Evolutionary conservation across 1,284 basidiomycete species (phyloP), one percentile per base, ranked within the genome.

Genomic region (Afroboletus lepidellus): DNA sequence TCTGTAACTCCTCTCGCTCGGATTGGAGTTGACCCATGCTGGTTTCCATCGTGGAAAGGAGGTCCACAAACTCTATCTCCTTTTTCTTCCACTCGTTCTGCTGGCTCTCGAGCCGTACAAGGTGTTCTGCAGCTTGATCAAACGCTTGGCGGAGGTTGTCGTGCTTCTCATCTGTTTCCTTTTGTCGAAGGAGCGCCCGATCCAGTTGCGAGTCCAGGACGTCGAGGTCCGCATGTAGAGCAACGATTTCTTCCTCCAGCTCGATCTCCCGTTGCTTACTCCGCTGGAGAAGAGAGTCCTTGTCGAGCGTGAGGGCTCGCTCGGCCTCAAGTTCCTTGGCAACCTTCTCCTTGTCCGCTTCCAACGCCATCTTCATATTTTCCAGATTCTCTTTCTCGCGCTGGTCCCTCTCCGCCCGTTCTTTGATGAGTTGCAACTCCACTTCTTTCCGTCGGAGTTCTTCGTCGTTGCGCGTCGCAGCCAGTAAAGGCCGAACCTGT

Each of bases 381-480:
- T 94, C 88, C 41, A 98, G 66, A 6, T 83, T 82, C 60, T 87
- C 85, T 49, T 84, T 82, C 70, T 95, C 94, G 49, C 79, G 78
- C 55, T 88, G 83, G 51, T 97, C 94, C 24, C 89, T 81, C 66
- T 94, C 91, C 0, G 91, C 92, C 11, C 88, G 78, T 65, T 98
- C 94, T 66, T 87, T 90, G 50, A 87, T 81, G 39, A 94, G 73
- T 1, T 82, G 77, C 24, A 98, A 76, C 69, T 99, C 96, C 4
- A 87, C 80, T 56, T 97, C 91, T 70, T 97, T 96, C 67, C 83
- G 81, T 27, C 89, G 82, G 11, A 98, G 79, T 69, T 98, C 96
- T 37, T 97, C 94, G 63, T 99, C 96, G 57, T 86, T 90, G 21
- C 94, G 78, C 2, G 96, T 98, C 1, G 95, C 96, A 16, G 92